phyloP scores from a whole-genome alignment of 371 early-diverging fungal genomes.

The Massospora cicadina region DNA sequence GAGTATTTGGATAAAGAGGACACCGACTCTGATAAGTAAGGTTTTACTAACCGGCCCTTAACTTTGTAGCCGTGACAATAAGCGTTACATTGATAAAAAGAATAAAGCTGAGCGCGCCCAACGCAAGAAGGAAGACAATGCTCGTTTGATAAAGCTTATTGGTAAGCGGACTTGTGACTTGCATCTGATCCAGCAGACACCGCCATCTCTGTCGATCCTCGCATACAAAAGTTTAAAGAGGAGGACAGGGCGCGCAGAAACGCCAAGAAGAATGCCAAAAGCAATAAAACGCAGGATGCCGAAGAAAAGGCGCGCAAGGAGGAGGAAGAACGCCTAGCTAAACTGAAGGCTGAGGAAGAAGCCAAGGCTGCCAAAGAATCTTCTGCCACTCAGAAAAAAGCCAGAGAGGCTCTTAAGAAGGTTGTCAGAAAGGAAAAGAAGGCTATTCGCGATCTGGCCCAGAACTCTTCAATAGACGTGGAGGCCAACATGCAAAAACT shows the following conservation, averaged over 20 bases:
- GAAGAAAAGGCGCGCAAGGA: conserved; percentile 31
- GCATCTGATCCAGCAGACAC: neutral
- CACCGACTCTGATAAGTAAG: conserved; percentile 56
- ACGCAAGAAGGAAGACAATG: conserved; percentile 92
- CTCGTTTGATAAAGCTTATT: conserved; percentile 68
- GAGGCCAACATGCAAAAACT: conserved; percentile 40
- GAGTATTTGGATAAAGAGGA: conserved; percentile 96
- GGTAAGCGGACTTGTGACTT: conserved; percentile 12
- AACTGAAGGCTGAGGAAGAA: conserved; percentile 32
- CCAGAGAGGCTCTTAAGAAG: conserved; percentile 56
- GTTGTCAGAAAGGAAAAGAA: conserved; percentile 82
- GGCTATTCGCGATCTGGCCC: conserved; percentile 51
- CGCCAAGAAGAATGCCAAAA: conserved; percentile 75
- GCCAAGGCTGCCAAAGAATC: conserved; percentile 31
- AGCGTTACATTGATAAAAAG: conserved; percentile 85
- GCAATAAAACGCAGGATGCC: conserved; percentile 36
- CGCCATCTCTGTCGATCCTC: conserved; percentile 44
- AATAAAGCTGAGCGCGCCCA: conserved; percentile 84
- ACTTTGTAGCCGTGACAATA: conserved; percentile 59
- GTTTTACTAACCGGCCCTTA: neutral
- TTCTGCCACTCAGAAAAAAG: conserved; percentile 27
- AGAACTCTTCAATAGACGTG: conserved; percentile 30
- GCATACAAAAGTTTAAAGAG: conserved; percentile 76
- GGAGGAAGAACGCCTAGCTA: conserved; percentile 20
- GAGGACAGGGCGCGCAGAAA: conserved; percentile 75